Percentiles rank a stretch among this genome's conserved stretches.
phyloP scores from a whole-genome alignment of 257 asterid species.

The Nicotiana noctiflora region DNA sequence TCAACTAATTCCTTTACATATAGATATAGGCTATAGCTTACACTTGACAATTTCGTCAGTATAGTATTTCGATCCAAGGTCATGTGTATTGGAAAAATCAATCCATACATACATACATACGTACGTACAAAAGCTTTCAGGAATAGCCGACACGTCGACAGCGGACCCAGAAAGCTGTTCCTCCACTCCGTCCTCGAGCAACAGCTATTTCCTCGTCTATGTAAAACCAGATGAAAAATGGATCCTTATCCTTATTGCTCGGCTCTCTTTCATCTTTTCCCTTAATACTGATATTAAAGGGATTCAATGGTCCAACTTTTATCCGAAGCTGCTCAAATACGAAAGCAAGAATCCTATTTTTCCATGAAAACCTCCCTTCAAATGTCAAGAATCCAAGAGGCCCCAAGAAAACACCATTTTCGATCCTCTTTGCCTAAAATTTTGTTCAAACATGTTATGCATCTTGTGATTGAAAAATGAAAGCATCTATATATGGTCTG shows the following conservation, averaged over 20 bases:
- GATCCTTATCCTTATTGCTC: constrained; percentile 56
- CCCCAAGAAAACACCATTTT: constrained; percentile 88
- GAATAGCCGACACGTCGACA: constrained; percentile 30
- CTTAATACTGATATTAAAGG: constrained; percentile 58
- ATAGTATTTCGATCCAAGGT: background rate
- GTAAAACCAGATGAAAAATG: constrained; percentile 84
- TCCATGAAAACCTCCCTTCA: constrained; percentile 89
- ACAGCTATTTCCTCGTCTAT: constrained; percentile 93
- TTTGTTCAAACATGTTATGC: constrained; percentile 3
- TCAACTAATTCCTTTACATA: background rate
- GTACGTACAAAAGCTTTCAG: constrained; percentile 12
- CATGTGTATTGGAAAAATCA: background rate
- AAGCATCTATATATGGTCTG: background rate
- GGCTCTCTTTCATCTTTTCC: constrained; percentile 77
- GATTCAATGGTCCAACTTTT: constrained; percentile 68
- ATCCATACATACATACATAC: background rate
- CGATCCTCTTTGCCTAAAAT: constrained; percentile 74
- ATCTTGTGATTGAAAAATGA: background rate
- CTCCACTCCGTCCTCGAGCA: constrained; percentile 92
- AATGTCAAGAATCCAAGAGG: constrained; percentile 66
- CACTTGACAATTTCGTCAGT: background rate
- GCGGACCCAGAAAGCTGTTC: constrained; percentile 96
- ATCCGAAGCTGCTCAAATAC: constrained; percentile 60
- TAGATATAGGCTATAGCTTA: background rate
- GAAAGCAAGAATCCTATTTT: constrained; percentile 67